These are phyloP conservation scores for Arbutus unedo DNA, from an alignment of 148 eudicot species.

Conservation along the genomic window DNA sequence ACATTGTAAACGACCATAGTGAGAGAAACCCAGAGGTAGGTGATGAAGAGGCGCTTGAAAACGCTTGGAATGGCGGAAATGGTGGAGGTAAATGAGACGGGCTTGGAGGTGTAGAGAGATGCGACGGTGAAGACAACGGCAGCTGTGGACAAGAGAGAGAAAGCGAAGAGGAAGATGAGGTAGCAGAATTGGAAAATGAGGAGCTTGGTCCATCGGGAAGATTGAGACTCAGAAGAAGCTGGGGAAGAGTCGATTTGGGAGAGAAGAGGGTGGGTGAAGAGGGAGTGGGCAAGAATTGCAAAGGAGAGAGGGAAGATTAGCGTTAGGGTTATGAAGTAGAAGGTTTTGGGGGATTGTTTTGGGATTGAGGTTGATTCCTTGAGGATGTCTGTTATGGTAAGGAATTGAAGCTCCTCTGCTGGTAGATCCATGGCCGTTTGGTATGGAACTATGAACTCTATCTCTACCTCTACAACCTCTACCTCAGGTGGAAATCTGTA, in stretches of 20 bases:
- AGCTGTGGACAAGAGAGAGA: constrained; percentile 88
- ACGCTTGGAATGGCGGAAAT: constrained; percentile 69
- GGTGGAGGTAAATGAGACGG: constrained; percentile 65
- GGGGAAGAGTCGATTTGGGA: constrained; percentile 43
- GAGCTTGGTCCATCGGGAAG: constrained; percentile 64
- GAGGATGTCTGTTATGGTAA: constrained; percentile 44
- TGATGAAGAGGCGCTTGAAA: constrained; percentile 66
- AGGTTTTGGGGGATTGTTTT: constrained; percentile 63
- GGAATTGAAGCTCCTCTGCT: constrained; percentile 81
- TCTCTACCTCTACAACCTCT: not conserved
- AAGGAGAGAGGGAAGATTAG: constrained; percentile 90
- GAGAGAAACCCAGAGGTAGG: constrained; percentile 69
- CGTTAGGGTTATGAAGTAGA: constrained; percentile 78
- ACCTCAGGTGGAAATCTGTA: not conserved
- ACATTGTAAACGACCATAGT: constrained; percentile 59
- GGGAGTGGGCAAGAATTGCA: constrained; percentile 88
- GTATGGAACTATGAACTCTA: not conserved
- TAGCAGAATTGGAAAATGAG: constrained; percentile 66
- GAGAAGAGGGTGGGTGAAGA: constrained; percentile 83
- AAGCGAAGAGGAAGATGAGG: constrained; percentile 80
- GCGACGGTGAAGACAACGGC: constrained; percentile 95
- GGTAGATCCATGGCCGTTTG: constrained; percentile 63
- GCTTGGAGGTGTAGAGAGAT: constrained; percentile 73
- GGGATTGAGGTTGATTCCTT: constrained; percentile 79
- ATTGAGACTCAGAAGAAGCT: constrained; percentile 26